These are phyloP conservation scores for Wickerhamiella kurtzmanii DNA, from an alignment of 805 yeast species.

Conservation along the genomic window DNA sequence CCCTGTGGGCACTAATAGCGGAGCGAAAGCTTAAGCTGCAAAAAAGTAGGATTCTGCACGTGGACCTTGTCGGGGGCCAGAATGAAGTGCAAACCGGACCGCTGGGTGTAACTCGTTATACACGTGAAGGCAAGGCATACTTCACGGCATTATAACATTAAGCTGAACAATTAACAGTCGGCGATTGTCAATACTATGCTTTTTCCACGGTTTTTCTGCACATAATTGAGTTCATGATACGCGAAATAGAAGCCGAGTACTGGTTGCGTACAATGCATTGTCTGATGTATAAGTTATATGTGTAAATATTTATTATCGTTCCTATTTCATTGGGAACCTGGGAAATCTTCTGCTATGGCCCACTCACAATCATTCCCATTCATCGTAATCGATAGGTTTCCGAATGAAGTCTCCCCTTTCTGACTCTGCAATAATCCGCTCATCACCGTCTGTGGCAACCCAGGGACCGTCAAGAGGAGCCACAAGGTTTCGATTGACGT, in stretches of 20 bases:
- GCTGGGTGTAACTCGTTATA: not conserved
- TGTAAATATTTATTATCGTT: no score
- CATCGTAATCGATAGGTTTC: slow-evolving; percentile 28
- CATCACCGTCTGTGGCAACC: slow-evolving; percentile 49
- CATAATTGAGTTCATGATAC: no score
- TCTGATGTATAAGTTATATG: no score
- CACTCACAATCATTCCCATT: slow-evolving; percentile 32
- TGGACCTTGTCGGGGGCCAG: not conserved
- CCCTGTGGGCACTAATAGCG: not conserved
- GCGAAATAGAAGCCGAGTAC: no score
- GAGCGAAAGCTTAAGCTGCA: not conserved
- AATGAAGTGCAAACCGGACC: not conserved
- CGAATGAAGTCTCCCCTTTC: slow-evolving; percentile 27
- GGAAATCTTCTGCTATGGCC: no score
- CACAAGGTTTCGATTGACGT: slow-evolving; percentile 63
- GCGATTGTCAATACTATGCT: no score
- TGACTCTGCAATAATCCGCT: slow-evolving; percentile 36
- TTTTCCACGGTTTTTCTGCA: no score
- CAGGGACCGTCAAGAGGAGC: slow-evolving; percentile 74
- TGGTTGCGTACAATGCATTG: no score
- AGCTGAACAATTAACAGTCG: no score
- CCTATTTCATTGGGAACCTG: no score
- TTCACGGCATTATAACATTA: not conserved
- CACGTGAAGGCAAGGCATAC: not conserved
- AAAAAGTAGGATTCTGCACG: not conserved